Percentiles rank a stretch among this genome's conserved stretches.
These are phyloP conservation scores for Balakata baccata DNA, from an alignment of 345 rosid species.

Conservation along the genomic window DNA sequence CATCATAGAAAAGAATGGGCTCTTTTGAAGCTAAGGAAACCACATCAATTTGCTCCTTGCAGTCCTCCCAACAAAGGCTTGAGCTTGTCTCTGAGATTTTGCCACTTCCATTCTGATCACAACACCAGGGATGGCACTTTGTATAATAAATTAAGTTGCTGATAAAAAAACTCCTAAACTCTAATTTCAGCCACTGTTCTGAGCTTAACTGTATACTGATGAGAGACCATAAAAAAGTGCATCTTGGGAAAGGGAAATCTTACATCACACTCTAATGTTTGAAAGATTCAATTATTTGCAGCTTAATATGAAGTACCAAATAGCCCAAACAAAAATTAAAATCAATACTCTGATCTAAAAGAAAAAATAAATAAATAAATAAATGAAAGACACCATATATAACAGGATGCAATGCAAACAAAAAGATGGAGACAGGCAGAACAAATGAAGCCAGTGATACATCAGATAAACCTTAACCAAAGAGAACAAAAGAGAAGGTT, in stretches of 20 bases:
- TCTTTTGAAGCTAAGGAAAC: conserved; percentile 74
- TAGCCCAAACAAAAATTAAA: neutral
- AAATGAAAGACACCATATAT: too few species aligned
- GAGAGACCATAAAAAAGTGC: neutral
- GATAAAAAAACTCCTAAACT: neutral
- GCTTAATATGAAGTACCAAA: neutral
- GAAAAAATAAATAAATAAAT: neutral
- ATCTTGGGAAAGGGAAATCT: neutral
- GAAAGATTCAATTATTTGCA: neutral
- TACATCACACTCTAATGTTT: neutral
- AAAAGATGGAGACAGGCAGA: too few species aligned
- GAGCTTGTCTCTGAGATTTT: conserved; percentile 24
- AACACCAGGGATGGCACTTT: conserved; percentile 1
- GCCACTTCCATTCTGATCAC: conserved; percentile 38
- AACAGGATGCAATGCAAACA: too few species aligned
- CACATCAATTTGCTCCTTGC: conserved; percentile 67
- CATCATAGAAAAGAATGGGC: conserved; percentile 97
- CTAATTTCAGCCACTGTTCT: neutral
- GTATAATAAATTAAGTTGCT: neutral
- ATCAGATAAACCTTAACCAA: neutral
- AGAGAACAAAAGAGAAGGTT: neutral
- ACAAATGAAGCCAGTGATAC: too few species aligned
- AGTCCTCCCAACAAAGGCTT: conserved; percentile 72
- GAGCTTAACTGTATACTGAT: neutral
- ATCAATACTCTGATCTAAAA: neutral